A percentile compares a stretch with the other conserved stretches of the same genome.
Conservation (phyloP, 1,139 yeast genomes). For the Geotrichum reessii region DNA sequence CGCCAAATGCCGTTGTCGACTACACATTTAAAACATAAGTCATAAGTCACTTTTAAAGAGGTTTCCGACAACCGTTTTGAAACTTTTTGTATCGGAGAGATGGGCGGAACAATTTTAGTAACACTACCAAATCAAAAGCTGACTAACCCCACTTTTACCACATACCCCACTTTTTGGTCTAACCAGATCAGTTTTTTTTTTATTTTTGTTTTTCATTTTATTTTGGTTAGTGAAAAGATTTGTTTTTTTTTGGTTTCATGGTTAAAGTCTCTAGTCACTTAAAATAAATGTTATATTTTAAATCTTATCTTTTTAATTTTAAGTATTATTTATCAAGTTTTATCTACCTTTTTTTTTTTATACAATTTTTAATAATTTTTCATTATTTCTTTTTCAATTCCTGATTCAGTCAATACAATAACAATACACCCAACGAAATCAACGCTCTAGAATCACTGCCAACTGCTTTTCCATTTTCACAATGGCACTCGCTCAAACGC, state of each 20-base stretch:
- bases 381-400: no score
- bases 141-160: not conserved
- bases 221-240: no score
- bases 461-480: not conserved
- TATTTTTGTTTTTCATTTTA: not conserved
- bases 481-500: not conserved
- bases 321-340: no score
- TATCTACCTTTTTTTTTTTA: no score
- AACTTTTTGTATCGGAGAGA: not conserved
- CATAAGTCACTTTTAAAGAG: not conserved
- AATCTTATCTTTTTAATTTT: no score
- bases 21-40: not conserved
- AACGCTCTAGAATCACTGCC: no score
- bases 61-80: not conserved
- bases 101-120: not conserved
- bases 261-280: no score
- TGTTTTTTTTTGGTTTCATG: no score
- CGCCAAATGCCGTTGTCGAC: no score
- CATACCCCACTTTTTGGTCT: not conserved
- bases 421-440: not conserved
- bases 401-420: no score
- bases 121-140: not conserved
- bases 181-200: not conserved
- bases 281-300: no score
- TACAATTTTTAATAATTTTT: no score